Conservation (phyloP, 129 eudicot species). For the Flaveria linearis region DNA sequence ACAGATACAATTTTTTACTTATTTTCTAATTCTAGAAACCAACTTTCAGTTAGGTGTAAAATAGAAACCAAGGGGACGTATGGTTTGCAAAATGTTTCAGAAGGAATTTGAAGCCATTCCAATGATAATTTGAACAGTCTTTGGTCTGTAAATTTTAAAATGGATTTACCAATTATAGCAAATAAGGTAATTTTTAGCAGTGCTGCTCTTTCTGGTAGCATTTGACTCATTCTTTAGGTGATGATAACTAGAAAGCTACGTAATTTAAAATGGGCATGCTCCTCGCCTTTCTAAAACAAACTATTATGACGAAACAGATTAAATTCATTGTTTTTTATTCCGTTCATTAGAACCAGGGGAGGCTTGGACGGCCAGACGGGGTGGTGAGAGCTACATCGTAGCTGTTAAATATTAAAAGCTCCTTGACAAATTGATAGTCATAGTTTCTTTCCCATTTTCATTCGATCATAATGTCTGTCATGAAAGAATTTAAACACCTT, state of each 20-base stretch:
- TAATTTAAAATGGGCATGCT: not conserved
- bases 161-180: too few species aligned
- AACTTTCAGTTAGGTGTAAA: too few species aligned
- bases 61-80: too few species aligned
- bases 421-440: not conserved
- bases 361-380: not conserved
- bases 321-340: not conserved
- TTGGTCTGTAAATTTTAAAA: too few species aligned
- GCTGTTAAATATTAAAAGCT: not conserved
- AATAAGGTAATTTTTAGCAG: too few species aligned
- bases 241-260: not conserved
- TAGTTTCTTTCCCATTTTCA: not conserved
- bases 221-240: not conserved
- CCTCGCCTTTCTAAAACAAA: not conserved
- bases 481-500: slow-evolving; percentile 12
- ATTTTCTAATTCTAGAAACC: too few species aligned
- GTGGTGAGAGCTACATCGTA: not conserved
- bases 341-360: not conserved
- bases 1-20: too few species aligned
- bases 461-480: not conserved
- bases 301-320: not conserved
- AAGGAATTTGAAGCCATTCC: too few species aligned
- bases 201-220: not conserved
- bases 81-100: too few species aligned
- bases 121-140: too few species aligned